Evolutionary conservation across 1,284 basidiomycete genomes (phyloP), one percentile per base, ranked within the genome.

Genomic region (Abortiporus biennis): DNA sequence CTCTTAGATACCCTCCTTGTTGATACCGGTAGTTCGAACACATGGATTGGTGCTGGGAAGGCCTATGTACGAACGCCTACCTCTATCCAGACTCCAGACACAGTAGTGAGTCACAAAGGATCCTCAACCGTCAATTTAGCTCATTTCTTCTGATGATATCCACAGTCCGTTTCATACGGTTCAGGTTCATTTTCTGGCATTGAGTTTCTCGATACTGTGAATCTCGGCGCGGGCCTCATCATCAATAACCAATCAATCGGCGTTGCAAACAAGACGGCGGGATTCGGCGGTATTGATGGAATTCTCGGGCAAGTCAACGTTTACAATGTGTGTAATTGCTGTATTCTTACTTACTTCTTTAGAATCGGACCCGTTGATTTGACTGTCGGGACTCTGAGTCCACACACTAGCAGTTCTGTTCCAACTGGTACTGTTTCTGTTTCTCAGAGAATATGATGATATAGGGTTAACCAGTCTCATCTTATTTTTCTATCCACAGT

Each of bases 21-120:
- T 29, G 58, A 61, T 32, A 58, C 56, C 2, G 58, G 58, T n/a
- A 58, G 56, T 41, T 79, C 78, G 17, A 80, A 80, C 62, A 83
- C 78, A 5, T 83, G 80, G 80, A 62, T 82, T 35, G 78, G 79
- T 19, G 75, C 78, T 9, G 47, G 24, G 15, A 57, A 44, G 15
- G 11, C 57, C 1, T 81, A 76, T 49, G 56, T 56, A 12, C 34
- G 48, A 46, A 80, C 79, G 1, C 63, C 59, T 48, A 72, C 74
- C 38, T 74, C 73, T 43, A 38, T 36, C 15, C 47, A 48, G 29
- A 58, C 56, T 4, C 52, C 50, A 21, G 41, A 54, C 13, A 37
- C 42, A 21, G 46, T 58, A 13, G 55, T 54, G 43, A 19, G 50
- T 43, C 12, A 16, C 21, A 17, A 2, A 20, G n/a, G 17, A n/a